Conservation (phyloP, 2,329 filamentous ascomycete genomes). For the Calycina herbarum region DNA sequence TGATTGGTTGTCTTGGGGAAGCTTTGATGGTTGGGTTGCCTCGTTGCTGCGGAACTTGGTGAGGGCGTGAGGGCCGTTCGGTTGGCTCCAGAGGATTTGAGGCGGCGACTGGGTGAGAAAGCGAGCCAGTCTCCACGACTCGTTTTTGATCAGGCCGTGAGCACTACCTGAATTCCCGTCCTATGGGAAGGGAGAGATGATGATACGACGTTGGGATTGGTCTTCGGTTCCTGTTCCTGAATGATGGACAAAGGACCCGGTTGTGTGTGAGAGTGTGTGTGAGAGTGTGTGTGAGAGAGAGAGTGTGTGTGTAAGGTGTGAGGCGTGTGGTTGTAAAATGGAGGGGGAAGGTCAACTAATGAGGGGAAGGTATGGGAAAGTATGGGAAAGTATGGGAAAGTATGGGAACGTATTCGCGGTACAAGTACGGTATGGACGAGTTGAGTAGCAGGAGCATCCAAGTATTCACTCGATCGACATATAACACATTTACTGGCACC, state of each 20-base stretch:
- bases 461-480: slow-evolving; percentile 2
- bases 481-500: neutral
- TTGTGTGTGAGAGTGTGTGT: neutral
- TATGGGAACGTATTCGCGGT: no score
- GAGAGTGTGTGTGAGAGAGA: no score
- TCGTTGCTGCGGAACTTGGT: neutral
- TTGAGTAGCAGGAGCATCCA: no score
- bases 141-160: neutral
- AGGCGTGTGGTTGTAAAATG: neutral
- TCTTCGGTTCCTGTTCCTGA: neutral
- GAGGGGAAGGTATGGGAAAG: neutral
- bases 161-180: neutral
- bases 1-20: slow-evolving; percentile 26
- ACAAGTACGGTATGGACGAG: no score
- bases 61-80: neutral
- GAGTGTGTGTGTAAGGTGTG: neutral
- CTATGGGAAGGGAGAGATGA: neutral
- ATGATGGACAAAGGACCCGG: neutral
- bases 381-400: no score
- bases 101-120: slow-evolving; percentile 8
- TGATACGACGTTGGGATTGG: neutral
- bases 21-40: slow-evolving; percentile 17
- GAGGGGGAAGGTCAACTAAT: neutral
- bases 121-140: neutral
- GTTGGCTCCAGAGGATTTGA: neutral